Evolutionary conservation across 225 moss, liverwort and hornwort species (phyloP).

Genomic region (Pleurozium schreberi): DNA sequence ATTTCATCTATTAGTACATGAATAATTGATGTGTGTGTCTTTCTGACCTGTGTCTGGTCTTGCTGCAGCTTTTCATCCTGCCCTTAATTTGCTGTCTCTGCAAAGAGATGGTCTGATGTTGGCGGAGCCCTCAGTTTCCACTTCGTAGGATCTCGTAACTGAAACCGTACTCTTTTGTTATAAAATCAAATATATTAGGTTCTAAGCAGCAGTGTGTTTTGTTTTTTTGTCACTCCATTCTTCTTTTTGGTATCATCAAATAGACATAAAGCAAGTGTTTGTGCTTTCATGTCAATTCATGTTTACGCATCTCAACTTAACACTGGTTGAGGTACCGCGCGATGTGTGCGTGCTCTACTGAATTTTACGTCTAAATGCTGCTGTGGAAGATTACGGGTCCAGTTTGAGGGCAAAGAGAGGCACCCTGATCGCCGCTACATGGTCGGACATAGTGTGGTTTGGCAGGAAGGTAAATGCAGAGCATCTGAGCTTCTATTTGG

Average conservation of each 20-base stretch:
- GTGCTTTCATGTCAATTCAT: slow-evolving; percentile 24
- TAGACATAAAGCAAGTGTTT: slow-evolving; percentile 30
- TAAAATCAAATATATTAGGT: slow-evolving; percentile 46
- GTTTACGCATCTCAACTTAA: slow-evolving; percentile 45
- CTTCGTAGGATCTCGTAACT: slow-evolving; percentile 70
- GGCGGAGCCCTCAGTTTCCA: slow-evolving; percentile 88
- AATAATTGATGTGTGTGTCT: slow-evolving; percentile 65
- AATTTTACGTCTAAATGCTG: slow-evolving; percentile 98
- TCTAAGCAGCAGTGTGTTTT: slow-evolving; percentile 35
- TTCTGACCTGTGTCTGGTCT: slow-evolving; percentile 99
- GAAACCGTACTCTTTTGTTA: slow-evolving; percentile 44
- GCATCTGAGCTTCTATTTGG: slow-evolving; percentile 99
- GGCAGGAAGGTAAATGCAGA: slow-evolving; percentile 99
- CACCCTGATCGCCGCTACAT: slow-evolving; percentile 89
- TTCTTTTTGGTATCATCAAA: slow-evolving; percentile 20
- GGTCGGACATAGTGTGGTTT: slow-evolving; percentile 81
- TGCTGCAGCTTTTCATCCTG: slow-evolving; percentile 99
- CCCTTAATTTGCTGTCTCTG: slow-evolving; percentile 85
- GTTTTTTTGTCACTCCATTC: slow-evolving; percentile 20
- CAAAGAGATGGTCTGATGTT: slow-evolving; percentile 97
- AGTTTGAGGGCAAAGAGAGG: slow-evolving; percentile 99
- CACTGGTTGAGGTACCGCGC: slow-evolving; percentile 61
- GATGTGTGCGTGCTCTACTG: slow-evolving; percentile 71
- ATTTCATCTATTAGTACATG: slow-evolving; percentile 34
- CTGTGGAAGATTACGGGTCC: slow-evolving; percentile 99